Conservation (phyloP, 441 rosid species). For the Populus trichocarpa region DNA sequence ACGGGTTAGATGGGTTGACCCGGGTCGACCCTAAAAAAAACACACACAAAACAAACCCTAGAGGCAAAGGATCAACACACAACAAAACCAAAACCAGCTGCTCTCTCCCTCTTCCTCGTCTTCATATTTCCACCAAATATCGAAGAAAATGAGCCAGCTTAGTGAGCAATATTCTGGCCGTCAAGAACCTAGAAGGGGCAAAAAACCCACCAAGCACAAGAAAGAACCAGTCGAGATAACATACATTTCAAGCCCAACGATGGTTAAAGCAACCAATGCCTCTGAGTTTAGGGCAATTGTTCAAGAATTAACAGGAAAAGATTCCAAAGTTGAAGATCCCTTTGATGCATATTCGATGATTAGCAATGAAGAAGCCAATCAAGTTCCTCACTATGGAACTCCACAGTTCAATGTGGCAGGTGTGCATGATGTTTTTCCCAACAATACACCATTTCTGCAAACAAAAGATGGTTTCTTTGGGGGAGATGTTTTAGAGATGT, state of each 20-base stretch:
- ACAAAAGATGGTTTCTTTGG: slow-evolving; percentile 11
- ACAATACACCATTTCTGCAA: slow-evolving; percentile 1
- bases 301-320: slow-evolving; percentile 47
- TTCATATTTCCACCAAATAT: background rate
- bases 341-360: background rate
- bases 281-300: slow-evolving; percentile 45
- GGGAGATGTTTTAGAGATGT: slow-evolving; percentile 16
- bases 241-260: slow-evolving; percentile 44
- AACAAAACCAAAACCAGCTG: background rate
- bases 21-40: too few relatives aligned
- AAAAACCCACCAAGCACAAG: slow-evolving; percentile 14
- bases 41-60: background rate
- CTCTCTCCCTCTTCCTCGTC: background rate
- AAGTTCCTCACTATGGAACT: background rate
- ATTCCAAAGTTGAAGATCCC: slow-evolving; percentile 19
- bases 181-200: background rate
- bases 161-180: background rate
- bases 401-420: background rate
- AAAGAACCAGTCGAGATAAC: slow-evolving; percentile 35
- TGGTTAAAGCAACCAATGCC: slow-evolving; percentile 37
- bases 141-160: slow-evolving; percentile 28
- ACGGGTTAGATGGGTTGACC: too few relatives aligned
- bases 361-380: background rate
- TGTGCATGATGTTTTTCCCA: background rate
- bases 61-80: background rate